A percentile compares a stretch with the other conserved stretches of the same genome.
Conservation (phyloP, 208 protist species). For the Acanthamoeba quina region DNA sequence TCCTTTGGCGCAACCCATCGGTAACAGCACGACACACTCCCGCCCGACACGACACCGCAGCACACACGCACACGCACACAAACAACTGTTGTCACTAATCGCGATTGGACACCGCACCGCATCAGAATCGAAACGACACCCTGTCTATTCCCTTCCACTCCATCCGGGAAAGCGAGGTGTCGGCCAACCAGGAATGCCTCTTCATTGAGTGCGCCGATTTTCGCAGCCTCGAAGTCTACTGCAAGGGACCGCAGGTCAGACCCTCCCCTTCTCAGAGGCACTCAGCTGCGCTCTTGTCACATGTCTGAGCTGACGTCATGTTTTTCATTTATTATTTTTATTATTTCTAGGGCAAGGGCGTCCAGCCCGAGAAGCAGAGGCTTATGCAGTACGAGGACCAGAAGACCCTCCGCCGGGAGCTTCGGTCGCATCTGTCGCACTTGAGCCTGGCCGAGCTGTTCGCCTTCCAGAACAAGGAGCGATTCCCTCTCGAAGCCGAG, state of each 20-base stretch:
- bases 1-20: constrained; percentile 55
- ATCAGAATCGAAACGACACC: constrained; percentile 17
- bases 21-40: neutral
- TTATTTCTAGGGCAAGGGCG: neutral
- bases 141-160: constrained; percentile 13
- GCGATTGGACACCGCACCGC: neutral
- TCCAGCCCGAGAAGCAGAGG: constrained; percentile 10
- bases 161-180: constrained; percentile 17
- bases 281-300: neutral
- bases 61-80: no score
- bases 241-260: constrained; percentile 20
- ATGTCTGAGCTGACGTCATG: neutral
- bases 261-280: neutral
- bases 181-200: constrained; percentile 31
- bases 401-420: constrained; percentile 31
- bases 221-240: constrained; percentile 56
- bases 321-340: neutral
- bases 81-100: no score
- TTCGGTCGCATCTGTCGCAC: constrained; percentile 8
- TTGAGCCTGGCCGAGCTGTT: constrained; percentile 11
- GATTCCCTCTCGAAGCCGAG: constrained; percentile 45
- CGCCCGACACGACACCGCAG: neutral
- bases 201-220: constrained; percentile 45
- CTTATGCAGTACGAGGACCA: constrained; percentile 43
- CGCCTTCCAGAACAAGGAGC: constrained; percentile 68